phyloP scores from a whole-genome alignment of 2,329 filamentous ascomycete genomes.

The Paracoccidioides lutzii region DNA sequence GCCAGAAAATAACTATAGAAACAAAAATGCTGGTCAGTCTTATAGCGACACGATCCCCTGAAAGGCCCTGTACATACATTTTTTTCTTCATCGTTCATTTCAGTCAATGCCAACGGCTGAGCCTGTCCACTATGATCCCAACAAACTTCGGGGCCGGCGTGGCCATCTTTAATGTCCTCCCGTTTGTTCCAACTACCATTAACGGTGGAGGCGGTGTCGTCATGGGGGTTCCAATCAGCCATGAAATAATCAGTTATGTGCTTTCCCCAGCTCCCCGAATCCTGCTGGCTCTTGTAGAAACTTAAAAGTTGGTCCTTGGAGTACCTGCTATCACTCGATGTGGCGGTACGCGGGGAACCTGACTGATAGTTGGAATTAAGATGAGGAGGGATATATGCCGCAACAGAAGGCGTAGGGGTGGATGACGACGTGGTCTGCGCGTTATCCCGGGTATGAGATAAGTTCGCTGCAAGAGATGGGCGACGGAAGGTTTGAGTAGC shows the following conservation, averaged over 20 bases:
- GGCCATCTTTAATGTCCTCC: slow-evolving; percentile 58
- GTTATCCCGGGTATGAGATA: slow-evolving; percentile 34
- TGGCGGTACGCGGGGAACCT: slow-evolving; percentile 39
- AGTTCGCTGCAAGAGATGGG: slow-evolving; percentile 46
- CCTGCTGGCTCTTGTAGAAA: slow-evolving; percentile 51
- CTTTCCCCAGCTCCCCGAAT: slow-evolving; percentile 42
- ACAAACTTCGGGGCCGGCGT: slow-evolving; percentile 77
- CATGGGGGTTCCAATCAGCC: slow-evolving; percentile 65
- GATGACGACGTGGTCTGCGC: slow-evolving; percentile 29
- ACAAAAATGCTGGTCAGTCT: slow-evolving; percentile 9
- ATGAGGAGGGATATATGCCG: slow-evolving; percentile 50
- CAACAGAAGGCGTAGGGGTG: slow-evolving; percentile 28
- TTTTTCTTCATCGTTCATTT: slow-evolving; percentile 56
- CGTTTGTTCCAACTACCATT: slow-evolving; percentile 63
- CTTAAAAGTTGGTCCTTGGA: slow-evolving; percentile 66
- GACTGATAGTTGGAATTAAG: slow-evolving; percentile 38
- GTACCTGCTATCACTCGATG: slow-evolving; percentile 50
- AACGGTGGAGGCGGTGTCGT: slow-evolving; percentile 45
- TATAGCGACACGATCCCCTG: neutral
- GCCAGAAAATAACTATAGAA: slow-evolving; percentile 56
- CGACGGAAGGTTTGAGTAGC: slow-evolving; percentile 55
- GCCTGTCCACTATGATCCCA: slow-evolving; percentile 66
- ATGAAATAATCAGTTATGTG: slow-evolving; percentile 57
- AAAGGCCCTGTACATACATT: slow-evolving; percentile 36
- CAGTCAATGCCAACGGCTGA: slow-evolving; percentile 58